Conservation (phyloP, 495 filamentous ascomycete species). For the Aspergillus nanangensis region DNA sequence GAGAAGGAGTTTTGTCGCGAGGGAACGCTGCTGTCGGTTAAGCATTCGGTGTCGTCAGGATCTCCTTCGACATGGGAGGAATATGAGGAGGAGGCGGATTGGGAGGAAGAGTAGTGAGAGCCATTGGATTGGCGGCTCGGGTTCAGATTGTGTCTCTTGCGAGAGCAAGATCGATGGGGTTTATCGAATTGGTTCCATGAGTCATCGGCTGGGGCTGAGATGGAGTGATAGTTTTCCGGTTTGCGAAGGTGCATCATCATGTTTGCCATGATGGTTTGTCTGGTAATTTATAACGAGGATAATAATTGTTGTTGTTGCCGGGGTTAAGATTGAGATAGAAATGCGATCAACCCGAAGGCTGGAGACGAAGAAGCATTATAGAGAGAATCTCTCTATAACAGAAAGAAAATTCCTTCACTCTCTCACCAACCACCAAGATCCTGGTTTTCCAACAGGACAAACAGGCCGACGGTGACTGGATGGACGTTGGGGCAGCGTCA, state of each 20-base stretch:
- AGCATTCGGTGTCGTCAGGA: conserved; percentile 7
- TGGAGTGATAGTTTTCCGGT: conserved; percentile 19
- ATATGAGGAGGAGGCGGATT: too few species aligned
- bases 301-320: too few species aligned
- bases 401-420: not conserved
- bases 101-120: too few species aligned
- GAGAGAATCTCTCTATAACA: not conserved
- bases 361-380: not conserved
- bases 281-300: not conserved
- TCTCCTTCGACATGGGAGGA: conserved; percentile 9
- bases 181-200: conserved; percentile 39
- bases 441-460: not conserved
- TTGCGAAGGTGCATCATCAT: conserved; percentile 32
- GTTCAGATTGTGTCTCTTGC: conserved; percentile 17
- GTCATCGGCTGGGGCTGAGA: conserved; percentile 35
- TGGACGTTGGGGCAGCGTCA: not conserved
- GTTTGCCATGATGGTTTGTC: conserved; percentile 22
- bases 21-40: conserved; percentile 2
- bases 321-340: too few species aligned
- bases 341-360: not conserved
- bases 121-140: too few species aligned
- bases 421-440: not conserved
- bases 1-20: conserved; percentile 23
- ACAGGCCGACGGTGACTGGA: not conserved
- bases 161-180: conserved; percentile 19